These are phyloP conservation scores for Rhynchospora pubera DNA, from an alignment of 176 grass and related monocot species.

Conservation along the genomic window DNA sequence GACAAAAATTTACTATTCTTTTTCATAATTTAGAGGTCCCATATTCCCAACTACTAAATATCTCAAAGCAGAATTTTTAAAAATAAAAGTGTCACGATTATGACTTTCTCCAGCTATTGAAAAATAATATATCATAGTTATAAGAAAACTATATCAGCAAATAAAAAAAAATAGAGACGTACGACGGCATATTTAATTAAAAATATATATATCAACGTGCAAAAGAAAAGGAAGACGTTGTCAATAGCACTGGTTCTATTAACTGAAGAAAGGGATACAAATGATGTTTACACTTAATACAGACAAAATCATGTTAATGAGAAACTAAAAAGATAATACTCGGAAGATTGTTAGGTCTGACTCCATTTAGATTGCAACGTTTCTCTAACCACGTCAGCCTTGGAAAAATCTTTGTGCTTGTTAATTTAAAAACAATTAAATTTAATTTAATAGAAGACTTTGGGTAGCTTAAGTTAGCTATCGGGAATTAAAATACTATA, in stretches of 20 bases:
- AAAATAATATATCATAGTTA: too few relatives aligned
- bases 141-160: too few relatives aligned
- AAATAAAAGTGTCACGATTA: too few relatives aligned
- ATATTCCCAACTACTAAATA: too few relatives aligned
- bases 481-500: background rate
- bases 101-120: too few relatives aligned
- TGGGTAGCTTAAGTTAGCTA: background rate
- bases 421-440: background rate
- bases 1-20: too few relatives aligned
- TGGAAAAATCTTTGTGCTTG: constrained; percentile 1
- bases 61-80: too few relatives aligned
- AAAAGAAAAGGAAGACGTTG: background rate
- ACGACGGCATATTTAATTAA: too few relatives aligned
- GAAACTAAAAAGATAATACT: background rate
- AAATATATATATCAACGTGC: background rate
- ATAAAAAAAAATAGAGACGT: too few relatives aligned
- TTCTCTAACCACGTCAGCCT: background rate
- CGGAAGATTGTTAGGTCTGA: background rate
- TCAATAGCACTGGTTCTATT: background rate
- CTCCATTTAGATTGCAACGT: constrained; percentile 11
- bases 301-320: background rate
- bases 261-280: background rate
- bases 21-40: too few relatives aligned
- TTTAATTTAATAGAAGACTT: background rate
- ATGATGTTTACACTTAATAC: constrained; percentile 11